Evolutionary conservation across 352 stramenopile genomes (phyloP).

Genomic region (Pythium insidiosum): DNA sequence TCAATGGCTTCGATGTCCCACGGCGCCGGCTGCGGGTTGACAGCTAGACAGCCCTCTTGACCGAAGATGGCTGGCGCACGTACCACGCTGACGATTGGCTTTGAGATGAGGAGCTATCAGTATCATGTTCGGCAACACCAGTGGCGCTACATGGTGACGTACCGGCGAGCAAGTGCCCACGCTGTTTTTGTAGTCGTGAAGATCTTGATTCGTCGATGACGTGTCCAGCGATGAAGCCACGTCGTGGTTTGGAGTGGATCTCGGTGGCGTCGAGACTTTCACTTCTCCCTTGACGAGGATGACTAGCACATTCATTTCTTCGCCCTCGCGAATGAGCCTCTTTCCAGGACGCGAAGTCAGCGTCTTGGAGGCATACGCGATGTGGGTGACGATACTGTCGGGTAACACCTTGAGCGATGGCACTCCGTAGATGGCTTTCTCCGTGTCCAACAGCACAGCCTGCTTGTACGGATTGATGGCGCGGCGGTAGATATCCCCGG

Average conservation of each 20-base stretch:
- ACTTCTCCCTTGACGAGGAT: conserved; percentile 54
- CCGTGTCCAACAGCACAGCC: conserved; percentile 42
- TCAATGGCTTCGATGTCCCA: conserved; percentile 60
- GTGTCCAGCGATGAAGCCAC: too few species aligned
- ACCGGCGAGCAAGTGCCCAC: too few species aligned
- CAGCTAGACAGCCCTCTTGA: conserved; percentile 47
- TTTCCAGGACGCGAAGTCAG: conserved; percentile 30
- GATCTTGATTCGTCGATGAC: too few species aligned
- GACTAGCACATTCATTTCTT: conserved; percentile 53
- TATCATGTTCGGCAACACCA: background rate
- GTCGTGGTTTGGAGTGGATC: background rate
- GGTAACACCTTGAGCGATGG: conserved; percentile 35
- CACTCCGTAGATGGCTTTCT: conserved; percentile 42
- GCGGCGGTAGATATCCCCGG: conserved; percentile 54
- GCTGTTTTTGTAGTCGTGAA: too few species aligned
- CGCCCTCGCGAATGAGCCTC: conserved; percentile 36
- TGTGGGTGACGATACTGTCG: conserved; percentile 41
- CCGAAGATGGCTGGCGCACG: conserved; percentile 61
- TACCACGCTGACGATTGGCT: conserved; percentile 50
- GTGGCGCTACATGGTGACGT: too few species aligned
- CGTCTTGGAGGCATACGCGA: conserved; percentile 54
- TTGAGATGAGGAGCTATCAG: background rate
- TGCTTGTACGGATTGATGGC: conserved; percentile 70
- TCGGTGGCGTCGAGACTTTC: conserved; percentile 37
- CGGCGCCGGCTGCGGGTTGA: conserved; percentile 21